Base-by-base conservation (phyloP, 2,329 filamentous ascomycete species). In the Rasamsonia emersonii region DNA sequence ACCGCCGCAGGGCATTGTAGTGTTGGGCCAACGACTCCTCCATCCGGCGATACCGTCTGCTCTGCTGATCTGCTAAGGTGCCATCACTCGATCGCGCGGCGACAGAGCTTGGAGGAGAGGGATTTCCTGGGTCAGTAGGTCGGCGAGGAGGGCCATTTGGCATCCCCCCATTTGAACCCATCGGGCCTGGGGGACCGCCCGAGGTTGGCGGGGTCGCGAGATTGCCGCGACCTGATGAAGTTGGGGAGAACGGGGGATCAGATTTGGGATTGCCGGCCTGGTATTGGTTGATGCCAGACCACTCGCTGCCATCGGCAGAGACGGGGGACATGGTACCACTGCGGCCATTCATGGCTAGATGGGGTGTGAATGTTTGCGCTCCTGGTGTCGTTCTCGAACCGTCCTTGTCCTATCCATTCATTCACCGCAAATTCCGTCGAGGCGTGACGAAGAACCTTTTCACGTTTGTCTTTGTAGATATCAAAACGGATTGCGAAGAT, bases 101-200 rank as follows among this genome's bases (percentile, higher is more conserved):
- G 45, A 95, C 71, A 4, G 89, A 96, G 43, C 81, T 85, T 16
- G 91, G 89, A 33, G 89, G 88, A 30, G 89, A 95, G 32, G 89
- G 74, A 49, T 74, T 75, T 44, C 56, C 53, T 19, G 48, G 37
- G 23, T 51, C 49, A 35, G 49, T 45, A 41, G 53, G 37, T 30
- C 43, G 36, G 31, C 45, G 38, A 17, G 53, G 36, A 13, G 45
- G 33, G 26, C 44, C 49, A 39, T 46, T 47, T 10, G 47, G 36
- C 18, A 45, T 37, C 15, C 39, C 45, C 28, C 46, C 70, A 59
- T 75, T 80, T 66, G 80, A 75, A 50, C 46, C 70, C 69, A 49
- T 64, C 62, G 65, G 68, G 68, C 43, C 71, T 69, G 52, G 74
- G 67, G 58, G 47, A 15, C 51, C 45, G 18, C 71, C 79, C 32